A percentile compares a stretch with the other conserved stretches of the same genome.
Conservation (phyloP, 306 rosid genomes). For the Datisca glomerata region DNA sequence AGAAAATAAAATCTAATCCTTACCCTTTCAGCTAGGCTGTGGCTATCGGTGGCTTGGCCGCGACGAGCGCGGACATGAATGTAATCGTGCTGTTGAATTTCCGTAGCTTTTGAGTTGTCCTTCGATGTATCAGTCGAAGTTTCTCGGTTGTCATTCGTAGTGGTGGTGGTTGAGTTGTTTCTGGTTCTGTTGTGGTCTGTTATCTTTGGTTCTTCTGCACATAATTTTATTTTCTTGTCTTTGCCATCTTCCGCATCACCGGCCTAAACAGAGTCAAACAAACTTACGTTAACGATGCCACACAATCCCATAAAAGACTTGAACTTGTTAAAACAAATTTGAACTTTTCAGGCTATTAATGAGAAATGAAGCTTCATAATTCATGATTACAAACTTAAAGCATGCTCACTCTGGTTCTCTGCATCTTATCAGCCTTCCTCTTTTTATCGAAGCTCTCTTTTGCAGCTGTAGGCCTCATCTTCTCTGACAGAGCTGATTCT, state of each 20-base stretch:
- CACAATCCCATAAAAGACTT: too few species aligned
- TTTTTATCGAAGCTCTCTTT: constrained; percentile 38
- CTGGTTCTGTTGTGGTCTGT: constrained; percentile 26
- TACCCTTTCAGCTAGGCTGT: constrained; percentile 87
- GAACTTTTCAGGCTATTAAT: too few species aligned
- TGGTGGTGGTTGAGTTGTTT: constrained; percentile 8
- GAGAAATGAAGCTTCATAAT: too few species aligned
- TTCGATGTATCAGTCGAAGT: constrained; percentile 37
- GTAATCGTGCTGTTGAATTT: constrained; percentile 55
- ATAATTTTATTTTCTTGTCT: constrained; percentile 42
- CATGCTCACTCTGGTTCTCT: constrained; percentile 27
- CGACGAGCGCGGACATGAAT: constrained; percentile 89
- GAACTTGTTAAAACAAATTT: too few species aligned
- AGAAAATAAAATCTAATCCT: constrained; percentile 4
- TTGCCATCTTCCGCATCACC: constrained; percentile 27
- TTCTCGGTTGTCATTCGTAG: constrained; percentile 20
- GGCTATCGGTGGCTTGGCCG: constrained; percentile 93
- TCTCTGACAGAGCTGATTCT: constrained; percentile 7
- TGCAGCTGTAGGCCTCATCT: constrained; percentile 13
- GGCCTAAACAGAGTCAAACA: constrained; percentile 19
- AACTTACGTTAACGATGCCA: too few species aligned
- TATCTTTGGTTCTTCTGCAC: constrained; percentile 50
- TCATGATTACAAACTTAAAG: too few species aligned
- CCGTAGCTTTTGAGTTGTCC: constrained; percentile 53
- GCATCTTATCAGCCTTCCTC: constrained; percentile 38